Evolutionary conservation across 2,329 filamentous ascomycete genomes (phyloP), one percentile per base, ranked within the genome.

Genomic region (Aspergillus hortae): DNA sequence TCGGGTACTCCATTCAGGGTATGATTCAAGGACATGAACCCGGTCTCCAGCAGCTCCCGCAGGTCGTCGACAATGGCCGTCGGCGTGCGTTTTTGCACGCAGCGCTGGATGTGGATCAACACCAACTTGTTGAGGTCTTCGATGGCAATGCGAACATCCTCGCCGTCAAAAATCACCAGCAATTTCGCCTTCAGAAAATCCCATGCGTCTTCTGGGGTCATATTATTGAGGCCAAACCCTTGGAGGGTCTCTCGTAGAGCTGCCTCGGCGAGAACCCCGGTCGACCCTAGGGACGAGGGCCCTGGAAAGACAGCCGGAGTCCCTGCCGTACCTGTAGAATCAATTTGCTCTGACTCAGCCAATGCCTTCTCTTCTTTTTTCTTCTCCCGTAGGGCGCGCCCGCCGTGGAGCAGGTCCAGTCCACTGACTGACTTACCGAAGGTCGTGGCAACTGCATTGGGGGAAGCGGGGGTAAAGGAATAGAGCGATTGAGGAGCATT

Each of bases 401-500:
- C 89, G 40, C 87, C 89, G 72, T 92, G 89, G 47, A 89, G 80
- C 23, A 92, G 74, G 69, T 92, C 89, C 41, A 92, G 76, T 0
- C 88, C 88, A 53, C 88, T 92, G 65, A 94, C 88, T 3, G 87
- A 88, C 72, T 94, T 95, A 35, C 86, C 80, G 67, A 97, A 95
- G 1, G 80, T 71, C 6, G 74, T 78, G 30, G 77, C 74, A n/a
- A 77, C 75, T 32, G 81, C 78, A 7, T 78, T 79, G 4, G 84
- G 84, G 2, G 84, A 86, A 3, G 84, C 80, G 1, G 85, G 84
- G 1, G 81, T 80, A 61, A 88, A 88, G 0, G 80, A 85, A 66
- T 87, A 87, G 4, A 87, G 71, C 2, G 84, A 84, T 51, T 84
- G 78, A 4, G 84, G 81, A 25, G 82, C 81, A 58, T 77, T 82